Percentiles rank a stretch among this genome's conserved stretches.
phyloP scores from a whole-genome alignment of 2,329 filamentous ascomycete species.

The Aspergillus sojae region DNA sequence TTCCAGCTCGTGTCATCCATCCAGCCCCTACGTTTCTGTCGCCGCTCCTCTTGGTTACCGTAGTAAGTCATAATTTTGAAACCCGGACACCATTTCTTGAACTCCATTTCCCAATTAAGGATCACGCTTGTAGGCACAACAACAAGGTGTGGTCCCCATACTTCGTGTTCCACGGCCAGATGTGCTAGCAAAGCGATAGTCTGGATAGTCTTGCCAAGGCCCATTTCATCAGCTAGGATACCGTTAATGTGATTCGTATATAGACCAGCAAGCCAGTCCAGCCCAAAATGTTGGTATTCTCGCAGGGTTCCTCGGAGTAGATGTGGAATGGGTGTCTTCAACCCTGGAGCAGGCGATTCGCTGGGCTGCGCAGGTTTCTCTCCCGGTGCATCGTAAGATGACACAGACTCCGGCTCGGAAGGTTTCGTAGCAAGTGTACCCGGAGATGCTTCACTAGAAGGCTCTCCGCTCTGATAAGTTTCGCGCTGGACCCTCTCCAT shows the following conservation, averaged over 20 bases:
- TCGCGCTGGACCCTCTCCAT: slow-evolving; percentile 24
- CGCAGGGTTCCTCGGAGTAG: slow-evolving; percentile 84
- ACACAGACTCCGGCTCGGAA: slow-evolving; percentile 48
- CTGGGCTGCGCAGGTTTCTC: slow-evolving; percentile 40
- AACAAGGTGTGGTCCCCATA: slow-evolving; percentile 95
- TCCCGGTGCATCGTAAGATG: slow-evolving; percentile 39
- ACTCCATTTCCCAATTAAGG: slow-evolving; percentile 99
- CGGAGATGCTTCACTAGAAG: slow-evolving; percentile 47
- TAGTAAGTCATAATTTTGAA: slow-evolving; percentile 99
- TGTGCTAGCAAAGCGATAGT: slow-evolving; percentile 94
- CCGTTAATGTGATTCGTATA: slow-evolving; percentile 94
- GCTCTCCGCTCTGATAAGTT: slow-evolving; percentile 31
- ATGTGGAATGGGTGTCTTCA: slow-evolving; percentile 75
- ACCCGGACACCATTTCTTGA: slow-evolving; percentile 96
- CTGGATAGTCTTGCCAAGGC: slow-evolving; percentile 96
- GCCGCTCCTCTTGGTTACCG: slow-evolving; percentile 88
- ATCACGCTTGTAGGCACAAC: slow-evolving; percentile 98
- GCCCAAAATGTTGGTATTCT: slow-evolving; percentile 94
- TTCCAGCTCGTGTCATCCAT: slow-evolving; percentile 93
- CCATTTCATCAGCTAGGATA: slow-evolving; percentile 98
- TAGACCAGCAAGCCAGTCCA: slow-evolving; percentile 93
- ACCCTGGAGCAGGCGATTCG: slow-evolving; percentile 44
- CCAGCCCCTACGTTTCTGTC: slow-evolving; percentile 89
- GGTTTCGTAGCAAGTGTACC: slow-evolving; percentile 47
- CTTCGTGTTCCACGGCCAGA: slow-evolving; percentile 82